Evolutionary conservation across 192 early-diverging fungal genomes (phyloP), one percentile per base, ranked within the genome.

Genomic region (Coemansia sp.): DNA sequence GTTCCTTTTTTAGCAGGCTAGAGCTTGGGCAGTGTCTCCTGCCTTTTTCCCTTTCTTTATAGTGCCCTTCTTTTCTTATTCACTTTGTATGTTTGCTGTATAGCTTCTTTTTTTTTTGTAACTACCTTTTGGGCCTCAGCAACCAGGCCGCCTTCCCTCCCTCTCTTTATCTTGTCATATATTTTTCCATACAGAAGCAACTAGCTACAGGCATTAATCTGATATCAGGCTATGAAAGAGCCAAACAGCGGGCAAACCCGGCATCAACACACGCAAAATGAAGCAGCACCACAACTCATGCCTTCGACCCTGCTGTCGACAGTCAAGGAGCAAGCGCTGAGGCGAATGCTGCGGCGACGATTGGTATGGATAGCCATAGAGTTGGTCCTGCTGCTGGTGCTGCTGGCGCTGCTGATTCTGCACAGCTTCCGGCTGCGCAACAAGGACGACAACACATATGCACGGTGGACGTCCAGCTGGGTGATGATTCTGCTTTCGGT

Each of bases 401-500:
- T 77, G 42, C 47, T 77, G 21, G 73, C 67, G 14, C 47, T 77
- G 37, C 59, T 77, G 19, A 49, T 77, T 3, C 35, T 77, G n/a
- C 55, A 70, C 55, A 77, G 73, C 56, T 69, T 70, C 44, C 58
- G 73, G 19, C 59, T 77, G 14, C 59, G 55, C 14, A 47, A 66
- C 49, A 57, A 40, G 15, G 13, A 30, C 26, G 52, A 59, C 58
- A 77, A 65, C 53, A 59, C 45, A 13, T 77, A 77, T 36, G 63
- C 59, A 55, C 57, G 21, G 47, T 77, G 73, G 73, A 70, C 73
- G 46, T 70, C 66, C 10, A 77, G 73, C 53, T 77, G 73, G 73
- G 67, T 70, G 30, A 61, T 77, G 67, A 69, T 77, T 12, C 35
- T 77, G 46, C 59, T 77, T 3, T 77, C 73, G 6, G 61, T 77